Evolutionary conservation across 2,329 filamentous ascomycete genomes (phyloP), one percentile per base, ranked within the genome.

Genomic region (Cladosporium sphaerospermum): DNA sequence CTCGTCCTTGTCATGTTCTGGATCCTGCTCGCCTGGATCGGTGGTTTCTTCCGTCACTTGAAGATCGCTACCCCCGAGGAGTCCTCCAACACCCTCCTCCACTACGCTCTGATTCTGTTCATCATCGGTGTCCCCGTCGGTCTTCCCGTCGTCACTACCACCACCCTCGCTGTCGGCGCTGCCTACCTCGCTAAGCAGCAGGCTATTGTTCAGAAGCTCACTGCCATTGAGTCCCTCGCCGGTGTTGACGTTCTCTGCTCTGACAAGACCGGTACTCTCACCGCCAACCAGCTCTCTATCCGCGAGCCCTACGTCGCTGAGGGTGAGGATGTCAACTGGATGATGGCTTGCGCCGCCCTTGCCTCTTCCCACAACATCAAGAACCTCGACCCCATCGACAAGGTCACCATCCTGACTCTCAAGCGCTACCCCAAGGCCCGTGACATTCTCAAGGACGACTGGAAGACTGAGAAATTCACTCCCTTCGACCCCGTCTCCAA

Each of bases 401-500:
- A 89, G 75, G 82, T 89, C 63, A 89, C 84, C 52, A 85, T 89
- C 62, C 76, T 88, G 54, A 88, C 85, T 52, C 80, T 89, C 63
- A 86, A 86, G 72, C 80, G 83, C 59, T 88, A 88, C 73, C 86
- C 86, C 68, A 87, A 85, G 75, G 84, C 86, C 53, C 83, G 84
- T 70, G 85, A 89, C 68, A 88, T 89, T 65, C 78, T 89, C 57
- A 79, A 82, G 62, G 78, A 85, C 66, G 85, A 85, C 69, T 89
- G 86, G 86, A 79, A 78, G 71, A 89, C 85, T 19, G 82, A 86
- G 73, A 88, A 86, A 71, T 89, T 87, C 77, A 87, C 80, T 54
- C 84, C 84, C 31, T 87, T 89, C 76, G 86, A 89, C 72, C 85
- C 86, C 50, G 85, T 89, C 68, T 88, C 85, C 66, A 89, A 89